Conservation (phyloP, 768 basidiomycete genomes). For the Rhizopogon vesiculosus region DNA sequence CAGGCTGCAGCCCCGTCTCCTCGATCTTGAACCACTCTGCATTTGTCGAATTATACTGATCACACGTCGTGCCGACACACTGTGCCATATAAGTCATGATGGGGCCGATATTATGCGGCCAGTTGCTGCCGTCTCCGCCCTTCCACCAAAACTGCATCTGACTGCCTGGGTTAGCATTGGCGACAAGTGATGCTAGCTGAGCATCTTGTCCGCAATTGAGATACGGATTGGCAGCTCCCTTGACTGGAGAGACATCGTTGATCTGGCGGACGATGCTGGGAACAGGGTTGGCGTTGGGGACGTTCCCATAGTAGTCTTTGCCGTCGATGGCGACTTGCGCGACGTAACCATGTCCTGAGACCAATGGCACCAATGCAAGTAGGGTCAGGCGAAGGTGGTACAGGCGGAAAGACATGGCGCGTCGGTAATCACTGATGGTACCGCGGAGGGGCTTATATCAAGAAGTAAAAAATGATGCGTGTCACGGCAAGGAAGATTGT, state of each 20-base stretch:
- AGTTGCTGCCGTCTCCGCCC: slow-evolving; percentile 38
- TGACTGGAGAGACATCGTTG: slow-evolving; percentile 39
- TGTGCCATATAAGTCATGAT: slow-evolving; percentile 71
- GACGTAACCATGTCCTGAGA: slow-evolving; percentile 40
- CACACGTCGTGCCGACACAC: slow-evolving; percentile 55
- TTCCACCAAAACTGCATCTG: slow-evolving; percentile 51
- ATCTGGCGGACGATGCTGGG: slow-evolving; percentile 43
- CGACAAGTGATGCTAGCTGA: slow-evolving; percentile 43
- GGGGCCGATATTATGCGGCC: slow-evolving; percentile 61
- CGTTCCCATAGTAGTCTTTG: slow-evolving; percentile 37
- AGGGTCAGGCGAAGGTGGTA: background rate
- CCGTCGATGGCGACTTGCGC: slow-evolving; percentile 40
- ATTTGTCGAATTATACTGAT: slow-evolving; percentile 49
- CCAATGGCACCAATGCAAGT: slow-evolving; percentile 8
- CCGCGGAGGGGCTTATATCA: background rate
- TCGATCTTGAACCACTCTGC: slow-evolving; percentile 77
- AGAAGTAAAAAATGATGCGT: background rate
- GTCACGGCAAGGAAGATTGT: background rate
- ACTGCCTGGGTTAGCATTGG: slow-evolving; percentile 57
- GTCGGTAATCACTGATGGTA: background rate
- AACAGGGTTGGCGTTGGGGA: slow-evolving; percentile 33
- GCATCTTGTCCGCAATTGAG: slow-evolving; percentile 60
- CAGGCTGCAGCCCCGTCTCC: slow-evolving; percentile 40
- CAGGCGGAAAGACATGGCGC: background rate
- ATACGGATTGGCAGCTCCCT: slow-evolving; percentile 51